These are phyloP conservation scores for Trametes meyenii DNA, from an alignment of 768 basidiomycete genomes.

Conservation along the genomic window DNA sequence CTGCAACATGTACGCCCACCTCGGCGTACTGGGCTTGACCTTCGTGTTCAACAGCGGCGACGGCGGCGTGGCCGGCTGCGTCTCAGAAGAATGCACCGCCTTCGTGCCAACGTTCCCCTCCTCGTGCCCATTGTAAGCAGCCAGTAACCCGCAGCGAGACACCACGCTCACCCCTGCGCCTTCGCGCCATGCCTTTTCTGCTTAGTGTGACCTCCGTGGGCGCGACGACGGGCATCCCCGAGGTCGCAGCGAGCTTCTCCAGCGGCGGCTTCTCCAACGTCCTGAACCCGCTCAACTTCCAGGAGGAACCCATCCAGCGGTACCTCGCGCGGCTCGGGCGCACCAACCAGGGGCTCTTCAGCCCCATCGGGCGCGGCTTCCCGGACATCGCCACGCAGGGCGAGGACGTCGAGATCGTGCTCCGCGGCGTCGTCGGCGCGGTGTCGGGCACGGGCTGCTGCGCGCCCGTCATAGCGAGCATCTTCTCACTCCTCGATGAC, in stretches of 20 bases:
- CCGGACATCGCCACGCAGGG: conserved; percentile 49
- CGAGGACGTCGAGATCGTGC: conserved; percentile 33
- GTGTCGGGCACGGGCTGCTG: conserved; percentile 38
- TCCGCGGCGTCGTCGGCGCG: conserved; percentile 15
- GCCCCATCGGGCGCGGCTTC: conserved; percentile 43
- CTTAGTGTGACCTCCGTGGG: conserved; percentile 39
- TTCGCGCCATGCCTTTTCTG: background rate
- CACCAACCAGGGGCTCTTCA: conserved; percentile 34
- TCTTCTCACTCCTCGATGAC: conserved; percentile 39
- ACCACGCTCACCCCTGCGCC: too few species aligned
- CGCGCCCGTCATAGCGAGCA: conserved; percentile 36
- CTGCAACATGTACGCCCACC: conserved; percentile 40
- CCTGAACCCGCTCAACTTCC: conserved; percentile 38
- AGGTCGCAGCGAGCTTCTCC: conserved; percentile 36
- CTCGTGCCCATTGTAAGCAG: conserved; percentile 38
- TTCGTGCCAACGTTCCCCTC: conserved; percentile 43
- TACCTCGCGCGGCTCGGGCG: conserved; percentile 39
- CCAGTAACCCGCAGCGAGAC: too few species aligned
- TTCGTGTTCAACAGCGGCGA: conserved; percentile 44
- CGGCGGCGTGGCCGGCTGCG: conserved; percentile 39
- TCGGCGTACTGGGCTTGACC: conserved; percentile 41
- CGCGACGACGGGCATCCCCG: conserved; percentile 34
- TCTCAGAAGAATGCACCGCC: conserved; percentile 30
- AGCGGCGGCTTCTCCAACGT: conserved; percentile 40
- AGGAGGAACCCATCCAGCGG: conserved; percentile 37